Evolutionary conservation across 2,329 filamentous ascomycete species (phyloP).

Genomic region (Aspergillus novofumigatus): DNA sequence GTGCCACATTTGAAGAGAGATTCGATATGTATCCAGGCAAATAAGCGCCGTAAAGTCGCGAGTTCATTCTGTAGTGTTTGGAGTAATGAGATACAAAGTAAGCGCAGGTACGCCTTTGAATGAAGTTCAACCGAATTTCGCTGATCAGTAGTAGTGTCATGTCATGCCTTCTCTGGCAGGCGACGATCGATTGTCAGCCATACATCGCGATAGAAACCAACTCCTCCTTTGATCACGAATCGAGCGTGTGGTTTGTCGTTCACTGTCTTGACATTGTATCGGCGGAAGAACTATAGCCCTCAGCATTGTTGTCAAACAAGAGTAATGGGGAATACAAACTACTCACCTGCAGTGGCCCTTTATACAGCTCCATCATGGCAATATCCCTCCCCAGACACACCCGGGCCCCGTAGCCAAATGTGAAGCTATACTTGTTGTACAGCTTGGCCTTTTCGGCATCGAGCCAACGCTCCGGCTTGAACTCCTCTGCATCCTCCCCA

Average conservation of each 20-base stretch:
- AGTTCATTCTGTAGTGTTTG: background rate
- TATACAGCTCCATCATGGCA: conserved; percentile 52
- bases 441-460: conserved; percentile 35
- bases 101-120: background rate
- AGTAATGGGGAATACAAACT: background rate
- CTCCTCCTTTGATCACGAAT: conserved; percentile 31
- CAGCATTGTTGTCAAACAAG: background rate
- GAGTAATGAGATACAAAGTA: background rate
- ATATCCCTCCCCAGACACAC: conserved; percentile 49
- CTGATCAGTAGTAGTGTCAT: background rate
- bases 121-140: background rate
- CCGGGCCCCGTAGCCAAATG: conserved; percentile 49
- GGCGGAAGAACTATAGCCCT: conserved; percentile 27
- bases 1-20: no score
- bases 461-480: conserved; percentile 42
- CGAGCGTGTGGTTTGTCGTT: conserved; percentile 23
- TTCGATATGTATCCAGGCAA: background rate
- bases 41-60: background rate
- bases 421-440: conserved; percentile 47
- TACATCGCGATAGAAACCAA: conserved; percentile 31
- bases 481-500: conserved; percentile 38
- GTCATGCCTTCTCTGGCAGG: background rate
- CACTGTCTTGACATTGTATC: conserved; percentile 20
- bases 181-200: conserved; percentile 25
- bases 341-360: conserved; percentile 35